Evolutionary conservation across 352 stramenopile genomes (phyloP), one percentile per base, ranked within the genome.

Genomic region (Plasmopara halstedii): DNA sequence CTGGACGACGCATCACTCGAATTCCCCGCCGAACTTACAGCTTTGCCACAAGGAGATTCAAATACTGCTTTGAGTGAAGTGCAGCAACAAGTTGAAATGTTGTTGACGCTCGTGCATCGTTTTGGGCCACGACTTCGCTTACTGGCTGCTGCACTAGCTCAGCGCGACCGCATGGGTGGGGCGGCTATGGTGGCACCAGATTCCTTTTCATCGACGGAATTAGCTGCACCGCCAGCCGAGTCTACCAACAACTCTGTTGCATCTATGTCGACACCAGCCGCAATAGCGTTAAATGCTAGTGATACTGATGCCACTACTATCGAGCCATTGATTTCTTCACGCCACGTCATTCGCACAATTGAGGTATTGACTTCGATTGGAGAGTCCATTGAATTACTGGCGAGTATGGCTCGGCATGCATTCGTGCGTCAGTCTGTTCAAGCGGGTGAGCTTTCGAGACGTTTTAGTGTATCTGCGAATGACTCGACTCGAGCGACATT

Each of bases 331-430:
- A 22, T 69, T 23, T 56, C 50, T 22, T 23, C 56, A 17, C 56
- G 61, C 14, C 52, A 53, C 15, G 37, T 62, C 18, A 50, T 82
- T 31, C 60, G 71, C 21, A 46, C 64, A 7, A 76, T 85, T 29
- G 71, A 85, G 44, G 72, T 50, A 21, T 39, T 85, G 36, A 67
- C 82, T 52, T 65, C 54, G 1, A 66, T 84, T 18, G 73, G 73
- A 22, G 73, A 85, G 39, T 55, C 71, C 0, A 64, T 61, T 7
- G 70, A 76, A 6, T 43, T 79, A 38, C 48, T 85, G 23, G 56
- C 71, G 13, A 60, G 67, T 13, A 70, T 78, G 39, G 67, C 58
- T 18, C 70, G 70, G 4, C 67, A 77, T 33, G 50, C 71, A 4
- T 79, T 82, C 46, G 61, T 79, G 26, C 70, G 67, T 2, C 67